These are phyloP conservation scores for Bacterosira constricta DNA, from an alignment of 108 stramenopile species.

Conservation along the genomic window DNA sequence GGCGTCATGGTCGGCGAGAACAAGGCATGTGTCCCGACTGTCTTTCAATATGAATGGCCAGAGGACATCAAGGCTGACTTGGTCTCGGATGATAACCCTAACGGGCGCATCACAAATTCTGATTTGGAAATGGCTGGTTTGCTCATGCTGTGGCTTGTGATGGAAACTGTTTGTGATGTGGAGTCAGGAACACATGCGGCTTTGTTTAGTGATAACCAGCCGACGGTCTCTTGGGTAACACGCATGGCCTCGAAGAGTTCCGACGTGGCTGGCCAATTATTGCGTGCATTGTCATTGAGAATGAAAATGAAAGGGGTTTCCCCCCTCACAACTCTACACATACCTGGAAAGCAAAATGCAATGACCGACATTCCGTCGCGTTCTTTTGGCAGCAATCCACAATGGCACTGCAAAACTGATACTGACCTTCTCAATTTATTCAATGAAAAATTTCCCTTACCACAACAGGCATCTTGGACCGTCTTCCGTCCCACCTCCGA, in stretches of 20 bases:
- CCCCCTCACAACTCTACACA: slow-evolving; percentile 14
- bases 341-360: slow-evolving; percentile 2
- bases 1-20: too few relatives aligned
- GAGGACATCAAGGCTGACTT: too few relatives aligned
- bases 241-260: slow-evolving; percentile 4
- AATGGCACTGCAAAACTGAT: slow-evolving; percentile 16
- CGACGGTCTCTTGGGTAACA: slow-evolving; percentile 14
- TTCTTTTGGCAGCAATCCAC: slow-evolving; percentile 22
- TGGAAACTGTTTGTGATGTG: neutral
- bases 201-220: slow-evolving; percentile 16
- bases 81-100: slow-evolving; percentile 48
- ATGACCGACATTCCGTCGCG: slow-evolving; percentile 30
- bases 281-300: slow-evolving; percentile 1
- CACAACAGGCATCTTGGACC: slow-evolving; percentile 16
- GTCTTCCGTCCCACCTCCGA: slow-evolving; percentile 1
- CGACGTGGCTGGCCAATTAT: neutral
- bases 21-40: too few relatives aligned
- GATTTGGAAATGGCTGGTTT: slow-evolving; percentile 45
- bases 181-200: too few relatives aligned
- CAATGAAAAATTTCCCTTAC: slow-evolving; percentile 4
- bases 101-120: too few relatives aligned
- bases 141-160: slow-evolving; percentile 13
- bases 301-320: neutral
- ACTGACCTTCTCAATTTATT: neutral
- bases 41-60: too few relatives aligned